Conservation (phyloP, 495 filamentous ascomycete genomes). For the Penicillium tannophilum region DNA sequence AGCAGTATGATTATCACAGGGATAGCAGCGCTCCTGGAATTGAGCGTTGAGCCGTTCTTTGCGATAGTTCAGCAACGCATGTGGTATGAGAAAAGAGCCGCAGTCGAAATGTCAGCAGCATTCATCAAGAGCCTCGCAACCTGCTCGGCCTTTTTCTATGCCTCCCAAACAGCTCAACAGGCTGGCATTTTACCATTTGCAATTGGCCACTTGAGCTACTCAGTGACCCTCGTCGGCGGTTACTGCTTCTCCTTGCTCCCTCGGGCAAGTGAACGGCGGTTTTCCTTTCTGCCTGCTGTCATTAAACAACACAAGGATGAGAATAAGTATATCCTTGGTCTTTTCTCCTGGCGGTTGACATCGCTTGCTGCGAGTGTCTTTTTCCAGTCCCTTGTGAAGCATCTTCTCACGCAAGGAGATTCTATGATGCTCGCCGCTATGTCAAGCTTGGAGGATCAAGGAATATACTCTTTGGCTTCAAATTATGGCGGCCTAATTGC, state of each 20-base stretch:
- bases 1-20: slow-evolving; percentile 68
- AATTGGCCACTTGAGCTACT: slow-evolving; percentile 80
- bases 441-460: slow-evolving; percentile 76
- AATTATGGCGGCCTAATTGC: slow-evolving; percentile 94
- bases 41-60: slow-evolving; percentile 83
- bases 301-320: slow-evolving; percentile 33
- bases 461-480: slow-evolving; percentile 88
- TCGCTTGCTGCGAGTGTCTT: slow-evolving; percentile 75
- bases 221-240: slow-evolving; percentile 62
- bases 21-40: slow-evolving; percentile 75
- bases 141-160: slow-evolving; percentile 64
- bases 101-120: slow-evolving; percentile 77
- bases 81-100: slow-evolving; percentile 75
- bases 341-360: slow-evolving; percentile 67
- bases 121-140: slow-evolving; percentile 73
- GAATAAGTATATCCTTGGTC: slow-evolving; percentile 56
- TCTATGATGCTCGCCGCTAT: slow-evolving; percentile 79
- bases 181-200: slow-evolving; percentile 87
- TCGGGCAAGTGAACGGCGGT: slow-evolving; percentile 48
- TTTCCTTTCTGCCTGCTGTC: slow-evolving; percentile 56
- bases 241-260: slow-evolving; percentile 58
- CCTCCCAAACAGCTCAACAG: slow-evolving; percentile 44
- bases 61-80: slow-evolving; percentile 78
- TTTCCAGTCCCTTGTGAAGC: slow-evolving; percentile 86
- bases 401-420: slow-evolving; percentile 92